Conservation (phyloP, 768 basidiomycete genomes). For the Termitomyces sp. region DNA sequence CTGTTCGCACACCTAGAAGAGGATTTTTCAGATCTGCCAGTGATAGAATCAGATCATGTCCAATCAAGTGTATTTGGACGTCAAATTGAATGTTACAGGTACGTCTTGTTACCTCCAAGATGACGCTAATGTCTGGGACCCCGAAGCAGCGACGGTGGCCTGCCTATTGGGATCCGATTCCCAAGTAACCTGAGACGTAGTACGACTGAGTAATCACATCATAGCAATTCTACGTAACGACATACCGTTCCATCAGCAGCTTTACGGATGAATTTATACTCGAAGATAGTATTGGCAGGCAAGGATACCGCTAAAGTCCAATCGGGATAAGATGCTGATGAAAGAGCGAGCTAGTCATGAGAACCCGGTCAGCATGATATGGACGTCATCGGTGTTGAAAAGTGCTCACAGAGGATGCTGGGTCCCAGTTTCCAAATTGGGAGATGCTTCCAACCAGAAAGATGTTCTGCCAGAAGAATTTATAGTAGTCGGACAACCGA, state of each 20-base stretch:
- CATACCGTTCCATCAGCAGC: constrained; percentile 45
- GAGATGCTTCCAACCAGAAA: constrained; percentile 55
- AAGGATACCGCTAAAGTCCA: constrained; percentile 51
- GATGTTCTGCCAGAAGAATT: constrained; percentile 42
- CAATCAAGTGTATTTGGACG: too few species aligned
- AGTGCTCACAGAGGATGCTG: constrained; percentile 39
- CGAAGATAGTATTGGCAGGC: constrained; percentile 44
- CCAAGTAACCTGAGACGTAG: constrained; percentile 43
- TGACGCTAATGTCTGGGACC: constrained; percentile 35
- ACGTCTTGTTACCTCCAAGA: constrained; percentile 38
- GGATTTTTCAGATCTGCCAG: too few species aligned
- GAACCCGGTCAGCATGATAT: background rate
- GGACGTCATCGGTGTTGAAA: background rate
- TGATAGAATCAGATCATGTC: too few species aligned
- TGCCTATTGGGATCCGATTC: constrained; percentile 60
- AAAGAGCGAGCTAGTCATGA: constrained; percentile 43
- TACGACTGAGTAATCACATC: background rate
- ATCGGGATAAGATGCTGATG: constrained; percentile 47
- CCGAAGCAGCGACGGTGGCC: constrained; percentile 37
- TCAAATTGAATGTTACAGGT: background rate
- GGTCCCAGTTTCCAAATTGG: constrained; percentile 51
- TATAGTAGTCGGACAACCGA: background rate
- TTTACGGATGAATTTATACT: constrained; percentile 63
- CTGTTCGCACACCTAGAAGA: too few species aligned
- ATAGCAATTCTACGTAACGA: background rate